Percentiles rank a stretch among this genome's conserved stretches.
Evolutionary conservation across 2,329 filamentous ascomycete species (phyloP).

Genomic region (Colletotrichum higginsianum): DNA sequence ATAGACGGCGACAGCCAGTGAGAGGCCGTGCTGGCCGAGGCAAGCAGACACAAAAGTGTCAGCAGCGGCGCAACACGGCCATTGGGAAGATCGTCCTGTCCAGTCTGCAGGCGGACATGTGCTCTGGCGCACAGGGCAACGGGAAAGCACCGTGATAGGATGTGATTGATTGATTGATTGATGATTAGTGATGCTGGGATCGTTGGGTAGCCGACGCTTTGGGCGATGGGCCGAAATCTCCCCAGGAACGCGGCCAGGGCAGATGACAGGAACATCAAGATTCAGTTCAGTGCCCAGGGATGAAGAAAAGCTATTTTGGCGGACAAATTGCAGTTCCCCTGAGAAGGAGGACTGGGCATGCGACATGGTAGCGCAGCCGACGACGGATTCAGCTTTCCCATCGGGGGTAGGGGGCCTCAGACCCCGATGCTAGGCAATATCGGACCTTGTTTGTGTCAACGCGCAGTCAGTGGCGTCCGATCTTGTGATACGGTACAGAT

Average conservation of each 20-base stretch:
- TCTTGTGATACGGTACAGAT: conserved; percentile 16
- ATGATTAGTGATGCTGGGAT: conserved; percentile 26
- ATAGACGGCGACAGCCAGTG: conserved; percentile 19
- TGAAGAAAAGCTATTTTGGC: conserved; percentile 10
- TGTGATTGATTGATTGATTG: conserved; percentile 31
- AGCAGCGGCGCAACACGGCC: conserved; percentile 8
- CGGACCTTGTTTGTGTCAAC: conserved; percentile 34
- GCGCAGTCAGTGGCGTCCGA: conserved; percentile 36
- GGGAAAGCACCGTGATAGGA: conserved; percentile 24
- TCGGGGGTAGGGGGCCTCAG: conserved; percentile 17
- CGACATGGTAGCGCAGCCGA: conserved; percentile 4
- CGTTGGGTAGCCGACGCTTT: conserved; percentile 23
- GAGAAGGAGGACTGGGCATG: background rate
- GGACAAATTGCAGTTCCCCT: conserved; percentile 25
- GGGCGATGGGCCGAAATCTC: conserved; percentile 28
- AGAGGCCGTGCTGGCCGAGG: conserved; percentile 1
- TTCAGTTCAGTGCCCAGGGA: conserved; percentile 8
- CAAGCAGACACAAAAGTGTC: conserved; percentile 26
- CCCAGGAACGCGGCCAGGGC: conserved; percentile 5
- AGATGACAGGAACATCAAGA: conserved; percentile 12
- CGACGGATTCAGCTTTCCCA: conserved; percentile 17
- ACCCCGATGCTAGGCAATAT: conserved; percentile 14
- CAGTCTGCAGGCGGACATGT: conserved; percentile 28
- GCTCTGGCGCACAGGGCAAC: conserved; percentile 37
- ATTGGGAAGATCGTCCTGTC: conserved; percentile 37